A percentile compares a stretch with the other conserved stretches of the same genome.
Evolutionary conservation across 352 stramenopile species (phyloP).

Genomic region (Globisporangium apiculatum): DNA sequence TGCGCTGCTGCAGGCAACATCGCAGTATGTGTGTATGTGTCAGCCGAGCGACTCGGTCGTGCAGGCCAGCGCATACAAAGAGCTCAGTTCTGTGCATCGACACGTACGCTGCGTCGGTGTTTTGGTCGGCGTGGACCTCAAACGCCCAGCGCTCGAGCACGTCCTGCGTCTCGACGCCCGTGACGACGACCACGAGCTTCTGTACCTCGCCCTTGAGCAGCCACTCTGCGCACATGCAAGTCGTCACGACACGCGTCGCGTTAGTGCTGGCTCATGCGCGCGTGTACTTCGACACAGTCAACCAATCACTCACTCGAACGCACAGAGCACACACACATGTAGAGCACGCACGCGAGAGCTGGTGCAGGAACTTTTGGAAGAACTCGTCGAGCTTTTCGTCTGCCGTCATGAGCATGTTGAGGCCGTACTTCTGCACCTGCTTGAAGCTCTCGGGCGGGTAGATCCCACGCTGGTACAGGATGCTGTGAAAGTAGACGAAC

Average conservation of each 20-base stretch:
- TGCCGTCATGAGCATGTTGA: constrained; percentile 97
- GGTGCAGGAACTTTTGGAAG: constrained; percentile 90
- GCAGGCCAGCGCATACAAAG: neutral
- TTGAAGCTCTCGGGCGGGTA: constrained; percentile 99
- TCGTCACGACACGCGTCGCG: no score
- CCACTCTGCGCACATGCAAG: constrained; percentile 66
- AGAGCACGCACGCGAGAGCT: constrained; percentile 69
- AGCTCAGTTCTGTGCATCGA: no score
- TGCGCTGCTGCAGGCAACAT: constrained; percentile 11
- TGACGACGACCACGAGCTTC: constrained; percentile 97
- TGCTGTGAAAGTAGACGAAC: constrained; percentile 36
- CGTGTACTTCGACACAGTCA: neutral
- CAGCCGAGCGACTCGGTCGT: neutral
- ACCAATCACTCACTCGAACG: no score
- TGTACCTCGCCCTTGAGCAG: constrained; percentile 94
- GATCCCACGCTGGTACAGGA: constrained; percentile 95
- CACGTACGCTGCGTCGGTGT: constrained; percentile 26
- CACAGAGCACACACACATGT: neutral
- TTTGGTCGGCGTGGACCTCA: constrained; percentile 87
- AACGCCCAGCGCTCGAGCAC: constrained; percentile 99
- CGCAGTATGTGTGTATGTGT: neutral
- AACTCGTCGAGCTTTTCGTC: constrained; percentile 96
- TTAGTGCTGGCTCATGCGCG: neutral
- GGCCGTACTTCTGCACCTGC: constrained; percentile 95
- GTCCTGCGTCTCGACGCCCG: constrained; percentile 94